These are phyloP conservation scores for Talaromyces nanjingensis DNA, from an alignment of 495 filamentous ascomycete genomes.

Conservation along the genomic window DNA sequence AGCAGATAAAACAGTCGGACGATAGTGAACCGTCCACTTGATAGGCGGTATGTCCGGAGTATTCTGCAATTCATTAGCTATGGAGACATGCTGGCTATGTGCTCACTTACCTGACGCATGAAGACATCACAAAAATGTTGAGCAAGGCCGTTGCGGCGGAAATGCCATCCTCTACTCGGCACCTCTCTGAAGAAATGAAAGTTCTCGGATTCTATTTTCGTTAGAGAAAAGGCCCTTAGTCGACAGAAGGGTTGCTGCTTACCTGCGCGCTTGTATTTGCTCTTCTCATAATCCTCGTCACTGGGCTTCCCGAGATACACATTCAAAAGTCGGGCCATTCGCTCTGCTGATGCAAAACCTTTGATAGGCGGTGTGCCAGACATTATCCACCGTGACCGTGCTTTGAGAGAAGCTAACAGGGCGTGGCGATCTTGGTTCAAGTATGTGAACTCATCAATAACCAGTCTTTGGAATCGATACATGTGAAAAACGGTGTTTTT, in stretches of 20 bases:
- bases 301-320: conserved; percentile 49
- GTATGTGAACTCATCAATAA: conserved; percentile 67
- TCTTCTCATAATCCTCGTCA: conserved; percentile 25
- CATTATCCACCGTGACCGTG: conserved; percentile 56
- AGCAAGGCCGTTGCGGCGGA: conserved; percentile 38
- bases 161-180: conserved; percentile 45
- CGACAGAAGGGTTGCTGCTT: conserved; percentile 6
- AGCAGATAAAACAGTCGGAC: conserved; percentile 29
- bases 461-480: conserved; percentile 54
- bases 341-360: conserved; percentile 53
- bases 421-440: conserved; percentile 26
- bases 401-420: conserved; percentile 28
- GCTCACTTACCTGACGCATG: conserved; percentile 31
- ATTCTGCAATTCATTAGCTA: conserved; percentile 24
- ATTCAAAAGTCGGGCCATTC: conserved; percentile 47
- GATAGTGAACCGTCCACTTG: conserved; percentile 24
- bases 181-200: conserved; percentile 38
- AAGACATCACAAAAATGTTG: conserved; percentile 48
- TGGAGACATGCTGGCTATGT: neutral
- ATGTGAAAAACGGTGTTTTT: conserved; percentile 43
- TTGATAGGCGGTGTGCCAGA: conserved; percentile 58
- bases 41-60: conserved; percentile 41
- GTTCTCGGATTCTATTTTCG: conserved; percentile 32
- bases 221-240: conserved; percentile 2
- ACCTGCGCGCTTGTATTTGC: conserved; percentile 29